Evolutionary conservation across 2,329 filamentous ascomycete genomes (phyloP), one percentile per base, ranked within the genome.

Genomic region (Triangularia verruculosa): DNA sequence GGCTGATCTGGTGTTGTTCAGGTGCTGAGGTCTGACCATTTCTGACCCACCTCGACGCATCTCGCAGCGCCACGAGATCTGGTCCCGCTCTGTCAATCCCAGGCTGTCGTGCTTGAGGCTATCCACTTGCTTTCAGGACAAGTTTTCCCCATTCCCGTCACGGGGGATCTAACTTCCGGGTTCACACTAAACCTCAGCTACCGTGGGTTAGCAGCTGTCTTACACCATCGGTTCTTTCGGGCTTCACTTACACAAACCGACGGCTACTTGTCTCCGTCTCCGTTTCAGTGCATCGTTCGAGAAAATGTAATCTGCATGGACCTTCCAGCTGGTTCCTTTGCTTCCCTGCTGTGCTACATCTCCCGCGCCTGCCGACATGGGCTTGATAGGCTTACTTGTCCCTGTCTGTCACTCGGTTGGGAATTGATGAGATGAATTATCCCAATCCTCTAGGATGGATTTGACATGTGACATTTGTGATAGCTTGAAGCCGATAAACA

Each of bases 1-100:
- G 69, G 66, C 69, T 70, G 70, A 72, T 71, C 28, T 53, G 51
- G 34, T 5, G 13, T n/a, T n/a, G 34, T 43, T 43, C 34, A n/a
- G 4, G 13, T 17, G 34, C 34, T 43, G 34, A 43, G 11, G n/a
- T 34, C 25, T 11, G 52, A 39, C 27, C 66, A 61, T 68, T 34
- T 12, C 20, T 17, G 53, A 30, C 57, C 62, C 58, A 20, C 56
- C 24, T 53, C 43, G 28, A 32, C 30, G 30, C 30, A 32, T 32
- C 56, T 5, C 27, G 15, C 15, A 13, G 27, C 54, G 28, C 54
- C 28, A 34, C 32, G 39, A 47, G 39, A 22, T 47, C 39, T n/a
- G 13, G 15, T 5, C 11, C n/a, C n/a, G 17, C 54, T 28, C 28
- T 57, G 54, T 34, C 54, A 20, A 17, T 20, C 27, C 28, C 55